Percentiles rank a stretch among this genome's conserved stretches.
Conservation (phyloP, 305 asterid genomes). For the Rubia balearica region DNA sequence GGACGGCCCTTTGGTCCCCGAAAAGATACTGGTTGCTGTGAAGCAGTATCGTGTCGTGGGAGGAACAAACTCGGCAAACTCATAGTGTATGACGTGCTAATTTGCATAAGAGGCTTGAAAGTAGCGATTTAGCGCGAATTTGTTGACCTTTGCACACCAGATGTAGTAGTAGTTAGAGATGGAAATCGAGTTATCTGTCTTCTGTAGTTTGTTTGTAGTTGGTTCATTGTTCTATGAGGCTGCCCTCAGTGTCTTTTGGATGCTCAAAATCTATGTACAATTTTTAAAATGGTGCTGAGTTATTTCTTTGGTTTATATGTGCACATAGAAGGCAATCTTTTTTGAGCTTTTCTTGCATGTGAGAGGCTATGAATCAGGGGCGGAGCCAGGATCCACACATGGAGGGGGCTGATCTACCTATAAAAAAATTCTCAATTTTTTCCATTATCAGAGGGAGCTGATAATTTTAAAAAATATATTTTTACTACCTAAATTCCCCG, state of each 20-base stretch:
- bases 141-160: background rate
- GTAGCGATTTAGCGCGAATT: background rate
- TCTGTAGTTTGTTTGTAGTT: background rate
- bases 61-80: conserved; percentile 18
- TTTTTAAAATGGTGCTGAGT: background rate
- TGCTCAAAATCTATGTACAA: background rate
- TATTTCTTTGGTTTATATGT: background rate
- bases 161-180: background rate
- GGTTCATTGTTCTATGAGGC: background rate
- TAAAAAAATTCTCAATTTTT: too few relatives aligned
- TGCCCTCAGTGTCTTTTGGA: background rate
- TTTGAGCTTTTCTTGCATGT: background rate
- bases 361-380: background rate
- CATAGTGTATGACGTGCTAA: conserved; percentile 1
- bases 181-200: background rate
- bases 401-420: too few relatives aligned
- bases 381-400: too few relatives aligned
- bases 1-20: conserved; percentile 35
- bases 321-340: background rate
- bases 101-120: background rate
- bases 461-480: too few relatives aligned
- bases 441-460: too few relatives aligned
- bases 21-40: conserved; percentile 37
- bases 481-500: too few relatives aligned
- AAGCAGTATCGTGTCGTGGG: conserved; percentile 35